These are phyloP conservation scores for Coprinopsis strossmayeri DNA, from an alignment of 768 basidiomycete genomes.

Conservation along the genomic window DNA sequence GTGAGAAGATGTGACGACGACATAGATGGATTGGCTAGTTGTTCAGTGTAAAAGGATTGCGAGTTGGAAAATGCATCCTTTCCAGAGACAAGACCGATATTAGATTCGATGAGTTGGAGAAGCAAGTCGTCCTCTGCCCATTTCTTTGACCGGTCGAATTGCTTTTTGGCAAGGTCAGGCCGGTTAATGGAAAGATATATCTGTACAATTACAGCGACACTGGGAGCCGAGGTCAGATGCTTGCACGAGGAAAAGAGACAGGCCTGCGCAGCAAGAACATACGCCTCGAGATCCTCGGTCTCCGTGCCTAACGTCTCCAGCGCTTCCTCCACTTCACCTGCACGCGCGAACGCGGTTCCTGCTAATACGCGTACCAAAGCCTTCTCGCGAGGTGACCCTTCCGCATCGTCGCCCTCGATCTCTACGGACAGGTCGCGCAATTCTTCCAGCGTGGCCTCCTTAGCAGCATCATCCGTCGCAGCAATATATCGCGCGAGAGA, in stretches of 20 bases:
- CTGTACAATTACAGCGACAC: slow-evolving; percentile 77
- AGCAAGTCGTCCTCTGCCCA: slow-evolving; percentile 89
- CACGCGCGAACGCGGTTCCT: slow-evolving; percentile 79
- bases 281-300: slow-evolving; percentile 85
- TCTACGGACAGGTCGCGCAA: slow-evolving; percentile 83
- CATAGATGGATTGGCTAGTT: slow-evolving; percentile 73
- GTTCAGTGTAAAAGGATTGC: slow-evolving; percentile 72
- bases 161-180: slow-evolving; percentile 79
- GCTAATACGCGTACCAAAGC: slow-evolving; percentile 72
- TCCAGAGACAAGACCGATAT: slow-evolving; percentile 67
- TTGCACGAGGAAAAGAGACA: not conserved
- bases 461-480: slow-evolving; percentile 33
- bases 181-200: slow-evolving; percentile 89
- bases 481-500: slow-evolving; percentile 68
- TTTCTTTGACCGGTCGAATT: slow-evolving; percentile 75
- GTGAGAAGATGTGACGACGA: slow-evolving; percentile 70
- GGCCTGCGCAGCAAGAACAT: slow-evolving; percentile 24
- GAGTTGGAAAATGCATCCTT: slow-evolving; percentile 57
- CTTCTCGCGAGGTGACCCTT: slow-evolving; percentile 62
- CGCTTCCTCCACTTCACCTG: slow-evolving; percentile 87
- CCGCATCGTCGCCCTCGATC: slow-evolving; percentile 73
- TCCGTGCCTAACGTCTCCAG: slow-evolving; percentile 79
- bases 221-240: slow-evolving; percentile 21
- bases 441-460: slow-evolving; percentile 66
- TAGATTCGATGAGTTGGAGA: slow-evolving; percentile 84